Evolutionary conservation across 345 rosid species (phyloP), one percentile per base, ranked within the genome.

Genomic region (Adansonia digitata): DNA sequence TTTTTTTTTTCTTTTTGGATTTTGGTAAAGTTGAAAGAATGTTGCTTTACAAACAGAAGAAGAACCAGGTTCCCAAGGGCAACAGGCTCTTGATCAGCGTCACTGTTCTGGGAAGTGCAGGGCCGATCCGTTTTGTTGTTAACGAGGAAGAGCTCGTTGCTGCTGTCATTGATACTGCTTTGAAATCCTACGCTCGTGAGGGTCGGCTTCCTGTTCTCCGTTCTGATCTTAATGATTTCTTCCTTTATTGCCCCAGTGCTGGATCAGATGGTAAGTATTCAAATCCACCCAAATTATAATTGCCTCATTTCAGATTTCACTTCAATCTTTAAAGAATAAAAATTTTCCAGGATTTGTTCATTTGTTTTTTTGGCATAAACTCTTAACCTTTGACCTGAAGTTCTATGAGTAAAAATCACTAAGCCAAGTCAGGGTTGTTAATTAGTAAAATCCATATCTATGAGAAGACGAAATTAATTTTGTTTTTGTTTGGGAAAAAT

Each of bases 161-260:
- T 34, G 87, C 89, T 9, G 97, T 96, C 5, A 93, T 96, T 31
- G 94, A 92, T 42, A 88, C 94, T 34, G 90, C 91, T 18, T 82
- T 96, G 77, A 96, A 96, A 78, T 75, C 80, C 24, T 96, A 96
- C 73, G 97, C 99, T 13, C 96, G 99, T n/a, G 99, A 93, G 78
- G 97, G 99, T 51, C 87, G 98, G 22, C 93, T 93, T n/a, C 99
- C 99, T 0, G 79, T 91, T 69, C 91, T 96, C 39, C 97, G 99
- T 17, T 86, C 97, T 14, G 83, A 93, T 81, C 87, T 90, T 57
- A 86, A 90, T 20, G 89, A 86, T 59, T 96, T 96, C 84, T 75
- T 84, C 77, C 97, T 96, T 40, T 96, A 96, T 52, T 89, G 88
- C 74, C 86, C 91, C 69, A 78, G 82, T 78, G 88, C 84, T 48